phyloP scores from a whole-genome alignment of 2,329 filamentous ascomycete species.

The Microdochium bolleyi region DNA sequence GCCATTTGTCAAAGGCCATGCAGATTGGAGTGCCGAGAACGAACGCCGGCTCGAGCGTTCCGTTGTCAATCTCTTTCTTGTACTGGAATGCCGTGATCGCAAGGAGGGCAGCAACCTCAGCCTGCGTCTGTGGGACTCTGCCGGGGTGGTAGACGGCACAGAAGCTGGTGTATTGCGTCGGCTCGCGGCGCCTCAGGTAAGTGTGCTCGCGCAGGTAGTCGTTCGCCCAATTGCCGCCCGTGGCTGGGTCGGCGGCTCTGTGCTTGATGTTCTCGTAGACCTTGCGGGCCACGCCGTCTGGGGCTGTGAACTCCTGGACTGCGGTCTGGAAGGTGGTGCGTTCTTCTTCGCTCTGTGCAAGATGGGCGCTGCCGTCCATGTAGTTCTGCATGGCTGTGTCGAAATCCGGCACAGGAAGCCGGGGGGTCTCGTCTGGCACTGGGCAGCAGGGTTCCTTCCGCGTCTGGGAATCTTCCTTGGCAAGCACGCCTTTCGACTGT shows the following conservation, averaged over 20 bases:
- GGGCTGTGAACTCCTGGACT: not conserved
- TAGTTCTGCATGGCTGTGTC: not conserved
- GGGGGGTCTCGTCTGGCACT: not conserved
- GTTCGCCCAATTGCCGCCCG: not conserved
- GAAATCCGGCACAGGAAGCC: not conserved
- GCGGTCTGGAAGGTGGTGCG: not conserved
- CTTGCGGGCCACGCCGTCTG: not conserved
- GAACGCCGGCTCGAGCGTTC: constrained; percentile 1
- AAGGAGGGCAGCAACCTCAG: not conserved
- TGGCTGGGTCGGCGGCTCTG: not conserved
- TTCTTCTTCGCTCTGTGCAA: not conserved
- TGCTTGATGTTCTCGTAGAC: not conserved
- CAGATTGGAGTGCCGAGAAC: not conserved
- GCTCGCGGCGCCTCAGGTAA: not conserved
- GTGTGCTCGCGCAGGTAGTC: not conserved
- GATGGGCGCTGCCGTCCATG: not conserved
- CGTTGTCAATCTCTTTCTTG: constrained; percentile 1
- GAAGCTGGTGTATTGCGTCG: not conserved
- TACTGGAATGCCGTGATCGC: not conserved
- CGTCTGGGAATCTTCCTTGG: too few relatives aligned
- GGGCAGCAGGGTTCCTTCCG: not conserved
- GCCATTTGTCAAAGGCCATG: not conserved
- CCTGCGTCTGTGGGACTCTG: not conserved
- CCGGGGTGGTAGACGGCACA: not conserved
- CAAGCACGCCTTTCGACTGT: too few relatives aligned